Percentiles rank a stretch among this genome's conserved stretches.
phyloP scores from a whole-genome alignment of 495 filamentous ascomycete species.

The Penicillium flavigenum region DNA sequence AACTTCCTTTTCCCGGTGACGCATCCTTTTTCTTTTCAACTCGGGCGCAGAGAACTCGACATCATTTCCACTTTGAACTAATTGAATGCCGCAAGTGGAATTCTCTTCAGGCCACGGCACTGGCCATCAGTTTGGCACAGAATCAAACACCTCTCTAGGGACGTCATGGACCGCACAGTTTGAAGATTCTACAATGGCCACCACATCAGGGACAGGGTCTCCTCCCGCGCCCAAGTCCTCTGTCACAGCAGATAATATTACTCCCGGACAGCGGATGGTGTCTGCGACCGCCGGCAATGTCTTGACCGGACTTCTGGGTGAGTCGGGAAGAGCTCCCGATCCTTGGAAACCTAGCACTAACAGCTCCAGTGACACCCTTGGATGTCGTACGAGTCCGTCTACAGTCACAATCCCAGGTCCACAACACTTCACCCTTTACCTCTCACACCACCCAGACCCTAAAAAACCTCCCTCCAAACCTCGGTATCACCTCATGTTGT shows the following conservation, averaged over 20 bases:
- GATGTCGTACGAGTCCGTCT: slow-evolving; percentile 95
- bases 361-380: slow-evolving; percentile 81
- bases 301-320: slow-evolving; percentile 86
- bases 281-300: slow-evolving; percentile 89
- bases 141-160: slow-evolving; percentile 20
- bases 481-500: slow-evolving; percentile 94
- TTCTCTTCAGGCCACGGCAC: slow-evolving; percentile 11
- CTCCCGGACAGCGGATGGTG: slow-evolving; percentile 84
- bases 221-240: slow-evolving; percentile 22
- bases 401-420: slow-evolving; percentile 71
- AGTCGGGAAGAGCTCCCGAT: slow-evolving; percentile 19
- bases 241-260: slow-evolving; percentile 53
- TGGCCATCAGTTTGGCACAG: slow-evolving; percentile 16
- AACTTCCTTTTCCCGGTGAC: slow-evolving; percentile 27
- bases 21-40: slow-evolving; percentile 12
- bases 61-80: neutral
- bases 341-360: slow-evolving; percentile 8
- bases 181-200: slow-evolving; percentile 40
- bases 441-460: slow-evolving; percentile 56
- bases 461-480: slow-evolving; percentile 65
- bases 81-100: slow-evolving; percentile 26
- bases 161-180: slow-evolving; percentile 39
- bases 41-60: neutral
- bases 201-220: slow-evolving; percentile 32
- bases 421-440: slow-evolving; percentile 40